A percentile compares a stretch with the other conserved stretches of the same genome.
phyloP scores from a whole-genome alignment of 306 rosid species.

The Pueraria montana region DNA sequence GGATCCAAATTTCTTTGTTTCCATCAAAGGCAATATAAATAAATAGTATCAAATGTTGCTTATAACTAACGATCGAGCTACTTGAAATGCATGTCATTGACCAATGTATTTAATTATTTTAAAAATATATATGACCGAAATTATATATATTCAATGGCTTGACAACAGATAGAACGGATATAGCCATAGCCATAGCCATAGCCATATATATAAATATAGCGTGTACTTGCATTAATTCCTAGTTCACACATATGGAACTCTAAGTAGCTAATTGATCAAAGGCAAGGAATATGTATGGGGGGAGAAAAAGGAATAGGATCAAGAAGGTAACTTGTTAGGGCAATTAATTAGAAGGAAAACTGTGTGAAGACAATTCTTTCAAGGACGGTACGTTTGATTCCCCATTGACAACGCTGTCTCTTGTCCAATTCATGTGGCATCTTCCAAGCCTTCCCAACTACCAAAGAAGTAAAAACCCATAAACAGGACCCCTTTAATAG shows the following conservation, averaged over 20 bases:
- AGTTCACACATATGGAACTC: background rate
- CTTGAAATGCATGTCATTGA: slow-evolving; percentile 42
- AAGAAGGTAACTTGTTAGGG: slow-evolving; percentile 37
- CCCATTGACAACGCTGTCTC: slow-evolving; percentile 69
- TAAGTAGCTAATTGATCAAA: slow-evolving; percentile 26
- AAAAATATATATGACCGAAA: background rate
- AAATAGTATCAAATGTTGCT: slow-evolving; percentile 6
- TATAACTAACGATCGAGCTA: slow-evolving; percentile 9
- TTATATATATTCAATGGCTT: slow-evolving; percentile 8
- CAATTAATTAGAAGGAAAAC: slow-evolving; percentile 45
- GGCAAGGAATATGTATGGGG: slow-evolving; percentile 20
- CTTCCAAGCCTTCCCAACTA: slow-evolving; percentile 68
- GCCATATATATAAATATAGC: background rate
- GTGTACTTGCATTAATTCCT: background rate
- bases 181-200: too few relatives aligned
- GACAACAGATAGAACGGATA: background rate
- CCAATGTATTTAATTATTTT: slow-evolving; percentile 17
- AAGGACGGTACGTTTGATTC: slow-evolving; percentile 84
- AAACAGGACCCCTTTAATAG: slow-evolving; percentile 45
- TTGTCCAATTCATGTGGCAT: slow-evolving; percentile 77
- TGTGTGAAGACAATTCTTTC: slow-evolving; percentile 50
- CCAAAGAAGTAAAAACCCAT: slow-evolving; percentile 55
- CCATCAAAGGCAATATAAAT: slow-evolving; percentile 42
- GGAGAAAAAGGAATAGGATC: slow-evolving; percentile 50
- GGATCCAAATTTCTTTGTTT: slow-evolving; percentile 55